Percentiles rank a stretch among this genome's conserved stretches.
These are phyloP conservation scores for Reticulascus tulasneorum DNA, from an alignment of 2,329 filamentous ascomycete genomes.

Conservation along the genomic window DNA sequence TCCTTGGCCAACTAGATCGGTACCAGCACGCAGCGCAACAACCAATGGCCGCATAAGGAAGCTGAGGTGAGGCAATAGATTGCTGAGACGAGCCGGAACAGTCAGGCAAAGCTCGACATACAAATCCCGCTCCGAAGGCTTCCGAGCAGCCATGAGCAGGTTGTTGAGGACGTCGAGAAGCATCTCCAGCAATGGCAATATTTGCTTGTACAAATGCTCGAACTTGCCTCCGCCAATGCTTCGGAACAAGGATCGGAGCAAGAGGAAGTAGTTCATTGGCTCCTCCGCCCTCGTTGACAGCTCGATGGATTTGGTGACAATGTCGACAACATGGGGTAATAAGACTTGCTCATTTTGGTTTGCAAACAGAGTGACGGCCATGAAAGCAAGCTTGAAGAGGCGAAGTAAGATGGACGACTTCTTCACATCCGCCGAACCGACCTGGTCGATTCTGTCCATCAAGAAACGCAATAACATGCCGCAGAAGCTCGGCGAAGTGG, in stretches of 20 bases:
- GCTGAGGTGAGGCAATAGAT: constrained; percentile 89
- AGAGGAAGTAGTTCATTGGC: constrained; percentile 97
- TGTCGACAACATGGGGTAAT: constrained; percentile 91
- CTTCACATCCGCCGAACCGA: constrained; percentile 86
- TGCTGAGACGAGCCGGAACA: constrained; percentile 89
- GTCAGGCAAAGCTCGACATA: constrained; percentile 97
- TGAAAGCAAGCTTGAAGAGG: constrained; percentile 97
- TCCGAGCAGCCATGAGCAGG: constrained; percentile 82
- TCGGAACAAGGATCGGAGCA: constrained; percentile 86
- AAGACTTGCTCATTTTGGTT: constrained; percentile 93
- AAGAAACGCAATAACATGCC: constrained; percentile 97
- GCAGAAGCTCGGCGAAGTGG: constrained; percentile 94
- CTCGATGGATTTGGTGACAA: constrained; percentile 96
- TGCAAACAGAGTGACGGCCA: constrained; percentile 97
- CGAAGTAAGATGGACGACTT: constrained; percentile 90
- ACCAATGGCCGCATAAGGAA: constrained; percentile 97
- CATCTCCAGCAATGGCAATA: constrained; percentile 94
- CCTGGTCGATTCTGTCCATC: constrained; percentile 94
- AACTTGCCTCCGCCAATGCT: constrained; percentile 98
- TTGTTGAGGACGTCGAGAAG: constrained; percentile 96
- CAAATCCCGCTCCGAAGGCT: constrained; percentile 85
- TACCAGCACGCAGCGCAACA: constrained; percentile 87
- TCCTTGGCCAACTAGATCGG: constrained; percentile 91
- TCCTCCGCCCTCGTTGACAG: constrained; percentile 93
- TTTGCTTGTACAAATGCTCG: constrained; percentile 97